Evolutionary conservation across 2,329 filamentous ascomycete genomes (phyloP), one percentile per base, ranked within the genome.

Genomic region (Colletotrichum sp.): DNA sequence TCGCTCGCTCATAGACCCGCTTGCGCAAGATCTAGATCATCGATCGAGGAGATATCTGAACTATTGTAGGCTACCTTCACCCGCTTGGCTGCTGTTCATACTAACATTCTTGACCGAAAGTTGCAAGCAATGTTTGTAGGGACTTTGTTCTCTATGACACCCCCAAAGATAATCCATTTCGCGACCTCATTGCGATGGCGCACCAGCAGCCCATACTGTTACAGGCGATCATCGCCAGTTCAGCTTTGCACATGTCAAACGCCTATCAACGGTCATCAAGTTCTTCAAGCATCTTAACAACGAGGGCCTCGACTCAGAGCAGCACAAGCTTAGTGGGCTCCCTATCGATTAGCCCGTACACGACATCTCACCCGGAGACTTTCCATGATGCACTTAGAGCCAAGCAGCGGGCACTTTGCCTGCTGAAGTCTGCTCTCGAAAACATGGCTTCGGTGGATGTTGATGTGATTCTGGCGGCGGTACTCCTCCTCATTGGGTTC

Each of bases 171-270:
- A 67, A 67, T 34, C 43, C 32, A 13, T 56, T 67, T 13, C 65
- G 65, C n/a, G 5, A 67, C 18, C 65, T 67, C 18, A 56, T 67
- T 56, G 16, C 28, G 28, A 55, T 67, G 26, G 8, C 43, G 65
- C 6, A 67, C 24, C 43, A 67, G 43, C 43, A 67, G 13, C 28
- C 65, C 18, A n/a, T 67, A 28, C 3, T 67, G 55, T 55, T 67
- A 0, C 43, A 67, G 43, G 36, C 65, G 12, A 67, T 67, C 6
- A 56, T 67, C 8, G 65, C 65, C 26, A 67, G 26, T 67, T 36
- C 65, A 67, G 65, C 65, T 67, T 67, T 67, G 65, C 65, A 56
- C 15, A 55, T 67, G 65, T 67, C 65, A 55, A 67, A 67, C 24
- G 18, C 65, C 26, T 67, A 3, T 67, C 43, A 67, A 67, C 43